Evolutionary conservation across 2,329 filamentous ascomycete species (phyloP).

Genomic region (Metarhizium guizhouense): DNA sequence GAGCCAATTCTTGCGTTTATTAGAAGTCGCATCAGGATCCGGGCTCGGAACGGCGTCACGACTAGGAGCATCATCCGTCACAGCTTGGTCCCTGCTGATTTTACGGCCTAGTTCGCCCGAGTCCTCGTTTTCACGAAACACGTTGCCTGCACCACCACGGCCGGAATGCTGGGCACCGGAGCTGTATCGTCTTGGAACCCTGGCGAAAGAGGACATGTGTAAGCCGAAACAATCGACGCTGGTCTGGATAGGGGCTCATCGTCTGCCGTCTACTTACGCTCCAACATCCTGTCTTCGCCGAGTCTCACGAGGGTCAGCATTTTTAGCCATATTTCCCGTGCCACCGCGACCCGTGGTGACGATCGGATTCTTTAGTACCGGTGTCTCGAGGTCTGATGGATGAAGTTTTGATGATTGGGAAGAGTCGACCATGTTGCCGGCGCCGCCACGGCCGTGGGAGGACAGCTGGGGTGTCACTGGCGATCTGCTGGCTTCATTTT

Average conservation of each 20-base stretch:
- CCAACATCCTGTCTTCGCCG: conserved; percentile 78
- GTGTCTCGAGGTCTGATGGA: conserved; percentile 65
- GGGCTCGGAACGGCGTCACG: not conserved
- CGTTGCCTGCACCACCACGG: conserved; percentile 67
- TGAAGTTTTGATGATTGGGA: conserved; percentile 41
- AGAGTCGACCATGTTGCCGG: conserved; percentile 60
- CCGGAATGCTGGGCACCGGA: conserved; percentile 57
- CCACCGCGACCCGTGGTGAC: conserved; percentile 89
- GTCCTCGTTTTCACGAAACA: conserved; percentile 43
- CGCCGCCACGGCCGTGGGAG: conserved; percentile 70
- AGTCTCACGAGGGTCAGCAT: conserved; percentile 63
- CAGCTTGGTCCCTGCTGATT: conserved; percentile 21
- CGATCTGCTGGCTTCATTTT: not conserved
- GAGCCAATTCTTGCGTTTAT: conserved; percentile 40
- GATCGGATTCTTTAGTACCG: conserved; percentile 70
- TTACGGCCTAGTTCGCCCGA: conserved; percentile 21
- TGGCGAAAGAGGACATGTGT: conserved; percentile 15
- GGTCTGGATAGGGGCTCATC: not conserved
- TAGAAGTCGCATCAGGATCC: conserved; percentile 16
- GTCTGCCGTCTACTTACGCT: conserved; percentile 38
- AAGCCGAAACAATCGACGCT: conserved; percentile 2
- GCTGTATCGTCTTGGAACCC: conserved; percentile 46
- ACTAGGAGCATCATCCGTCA: conserved; percentile 19
- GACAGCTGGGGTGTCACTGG: conserved; percentile 28
- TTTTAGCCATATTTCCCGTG: conserved; percentile 74